Base-by-base conservation (phyloP, 2,329 filamentous ascomycete genomes). In the Mollisiaceae sp. region DNA sequence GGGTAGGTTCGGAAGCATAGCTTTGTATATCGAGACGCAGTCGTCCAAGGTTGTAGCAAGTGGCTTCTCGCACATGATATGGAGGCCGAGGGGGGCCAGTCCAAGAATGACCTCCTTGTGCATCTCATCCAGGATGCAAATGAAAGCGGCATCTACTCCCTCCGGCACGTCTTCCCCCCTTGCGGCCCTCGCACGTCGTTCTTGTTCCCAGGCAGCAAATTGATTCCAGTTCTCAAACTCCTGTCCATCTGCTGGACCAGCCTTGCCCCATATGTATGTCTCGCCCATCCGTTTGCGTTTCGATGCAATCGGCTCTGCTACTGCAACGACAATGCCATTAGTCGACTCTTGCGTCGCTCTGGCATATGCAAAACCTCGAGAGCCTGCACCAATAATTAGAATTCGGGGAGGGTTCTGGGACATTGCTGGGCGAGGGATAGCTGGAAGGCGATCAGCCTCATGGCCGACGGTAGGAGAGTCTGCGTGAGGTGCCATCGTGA, bases 1-100 rank as follows among this genome's bases (percentile, higher is more conserved):
- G 71, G 64, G 73, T 64, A 74, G 73, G 66, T 72, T 71, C 8
- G 78, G 76, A 15, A 78, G 75, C 68, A 92, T 76, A 0, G 88
- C 83, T 58, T 79, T 79, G 77, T 88, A 92, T 73, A 97, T 94
- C 52, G 82, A 82, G 41, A 97, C 80, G 75, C 93, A 97, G 72
- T 95, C 93, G 20, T 83, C 78, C 35, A 98, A 80, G 0, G 86
- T 90, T 24, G 92, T 93, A 0, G 93, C 92, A 62, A 99, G 80
- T 2, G 95, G 95, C 79, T 99, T 99, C 82, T 99, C 95, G 77
- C 93, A 96, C 83, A 97, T 91, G 69, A 98, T 88, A 77, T 97
- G 93, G 57, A 97, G 80, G 2, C 82, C 85, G 81, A 89, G 79
- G 14, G 86, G 86, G 1, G 91, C 89, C 60, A 97, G 83, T 1